Conservation (phyloP, 1,139 yeast species). For the Nadsonia starkeyi-henricii region DNA sequence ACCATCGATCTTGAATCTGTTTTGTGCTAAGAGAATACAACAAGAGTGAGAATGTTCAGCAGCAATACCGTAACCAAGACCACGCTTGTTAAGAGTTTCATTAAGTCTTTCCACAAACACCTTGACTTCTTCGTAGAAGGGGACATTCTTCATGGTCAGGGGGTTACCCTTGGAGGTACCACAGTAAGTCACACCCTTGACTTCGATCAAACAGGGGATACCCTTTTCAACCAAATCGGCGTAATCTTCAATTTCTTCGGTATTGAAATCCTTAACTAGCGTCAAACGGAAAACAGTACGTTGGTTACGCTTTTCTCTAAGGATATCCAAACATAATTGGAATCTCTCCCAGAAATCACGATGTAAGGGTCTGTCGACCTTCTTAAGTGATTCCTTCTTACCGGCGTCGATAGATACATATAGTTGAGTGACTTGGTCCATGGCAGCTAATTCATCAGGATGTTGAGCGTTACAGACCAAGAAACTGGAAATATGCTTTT, state of each 20-base stretch:
- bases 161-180: constrained; percentile 79
- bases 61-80: constrained; percentile 64
- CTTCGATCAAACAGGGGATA: constrained; percentile 76
- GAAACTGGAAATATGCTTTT: constrained; percentile 65
- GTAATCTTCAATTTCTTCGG: constrained; percentile 69
- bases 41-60: constrained; percentile 96
- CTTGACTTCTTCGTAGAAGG: constrained; percentile 84
- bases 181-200: constrained; percentile 90
- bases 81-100: constrained; percentile 45
- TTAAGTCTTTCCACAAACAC: constrained; percentile 52
- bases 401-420: constrained; percentile 92
- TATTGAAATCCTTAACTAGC: constrained; percentile 82
- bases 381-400: constrained; percentile 62
- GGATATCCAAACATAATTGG: constrained; percentile 63
- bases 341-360: constrained; percentile 90
- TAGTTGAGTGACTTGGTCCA: constrained; percentile 72
- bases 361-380: constrained; percentile 77
- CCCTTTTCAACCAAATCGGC: constrained; percentile 81
- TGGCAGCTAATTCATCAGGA: constrained; percentile 61
- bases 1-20: constrained; percentile 51
- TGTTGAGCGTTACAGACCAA: constrained; percentile 93
- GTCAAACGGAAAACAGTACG: constrained; percentile 87
- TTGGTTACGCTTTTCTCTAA: constrained; percentile 66
- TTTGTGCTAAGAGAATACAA: constrained; percentile 73
- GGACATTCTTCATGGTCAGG: constrained; percentile 88